Evolutionary conservation across 352 stramenopile genomes (phyloP), one percentile per base, ranked within the genome.

Genomic region (Aphanomyces cochlioides): DNA sequence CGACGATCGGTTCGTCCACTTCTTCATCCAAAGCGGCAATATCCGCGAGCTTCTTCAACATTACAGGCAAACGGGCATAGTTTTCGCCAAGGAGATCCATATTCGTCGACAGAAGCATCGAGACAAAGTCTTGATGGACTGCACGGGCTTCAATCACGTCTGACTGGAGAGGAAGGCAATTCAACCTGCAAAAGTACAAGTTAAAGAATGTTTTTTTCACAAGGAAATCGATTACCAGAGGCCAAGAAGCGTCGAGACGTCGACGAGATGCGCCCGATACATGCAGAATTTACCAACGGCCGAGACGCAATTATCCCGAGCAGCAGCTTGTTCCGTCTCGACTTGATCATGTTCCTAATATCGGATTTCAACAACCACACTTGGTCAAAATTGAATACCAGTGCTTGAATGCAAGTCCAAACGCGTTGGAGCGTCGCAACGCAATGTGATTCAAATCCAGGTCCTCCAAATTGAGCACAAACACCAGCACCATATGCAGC

Each of bases 401-500:
- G 40, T 15, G 64, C 36, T 61, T 70, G 64, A 21, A 70, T 70
- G 19, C 64, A 70, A 17, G 36, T 60, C 64, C 64, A 70, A 15
- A 70, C 64, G 19, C 64, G 91, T 67, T 90, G 83, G 10, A 95
- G 81, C 47, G 84, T 74, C 28, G 77, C 73, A 54, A 83, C 77
- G 43, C 77, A 84, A 72, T 91, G 90, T 19, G 84, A 78, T 63
- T 85, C 80, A 43, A 95, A 95, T 5, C 83, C 81, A 19, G 78
- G 69, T 40, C 83, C 83, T 38, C 78, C 83, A 76, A 90, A 91
- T 71, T 93, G 85, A 19, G 87, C 87, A 48, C 83, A 90, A n/a
- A 93, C 81, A 63, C 87, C 87, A 54, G 92, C 84, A 41, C 87
- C 87, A 67, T 95, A 95, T 15, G 87, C 85, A 8, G 87, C 87